Conservation (phyloP, 352 stramenopile species). For the Thalassiosira exigua region DNA sequence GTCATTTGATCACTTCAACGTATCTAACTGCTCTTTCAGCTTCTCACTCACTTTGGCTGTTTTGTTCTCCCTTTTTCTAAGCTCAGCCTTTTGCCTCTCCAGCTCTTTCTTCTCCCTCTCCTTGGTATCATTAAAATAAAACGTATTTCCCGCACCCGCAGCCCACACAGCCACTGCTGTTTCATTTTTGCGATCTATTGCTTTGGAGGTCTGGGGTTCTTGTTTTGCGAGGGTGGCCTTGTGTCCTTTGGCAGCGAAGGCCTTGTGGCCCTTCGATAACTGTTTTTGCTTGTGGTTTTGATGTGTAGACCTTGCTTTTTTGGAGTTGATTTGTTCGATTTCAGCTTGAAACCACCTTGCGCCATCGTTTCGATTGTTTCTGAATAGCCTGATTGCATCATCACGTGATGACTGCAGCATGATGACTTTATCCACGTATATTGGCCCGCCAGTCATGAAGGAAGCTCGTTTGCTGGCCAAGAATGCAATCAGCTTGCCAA, state of each 20-base stretch:
- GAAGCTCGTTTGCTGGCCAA: slow-evolving; percentile 31
- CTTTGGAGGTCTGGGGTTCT: slow-evolving; percentile 68
- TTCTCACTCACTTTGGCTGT: slow-evolving; percentile 68
- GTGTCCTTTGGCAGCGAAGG: slow-evolving; percentile 57
- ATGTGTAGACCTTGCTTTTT: slow-evolving; percentile 43
- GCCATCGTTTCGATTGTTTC: slow-evolving; percentile 46
- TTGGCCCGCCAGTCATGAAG: slow-evolving; percentile 34
- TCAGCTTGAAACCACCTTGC: slow-evolving; percentile 58
- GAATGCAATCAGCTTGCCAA: slow-evolving; percentile 32
- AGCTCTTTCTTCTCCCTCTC: slow-evolving; percentile 68
- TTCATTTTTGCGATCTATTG: slow-evolving; percentile 83
- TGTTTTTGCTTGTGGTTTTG: slow-evolving; percentile 54
- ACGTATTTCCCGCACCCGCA: slow-evolving; percentile 61
- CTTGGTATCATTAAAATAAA: slow-evolving; percentile 79
- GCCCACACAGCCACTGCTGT: slow-evolving; percentile 71
- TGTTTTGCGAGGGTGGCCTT: slow-evolving; percentile 46
- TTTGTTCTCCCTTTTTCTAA: slow-evolving; percentile 78
- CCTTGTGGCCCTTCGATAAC: slow-evolving; percentile 67
- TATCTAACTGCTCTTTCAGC: slow-evolving; percentile 71
- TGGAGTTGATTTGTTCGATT: slow-evolving; percentile 40
- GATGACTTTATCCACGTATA: slow-evolving; percentile 31
- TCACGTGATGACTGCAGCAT: slow-evolving; percentile 20
- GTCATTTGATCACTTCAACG: slow-evolving; percentile 45
- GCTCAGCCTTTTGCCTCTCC: slow-evolving; percentile 53
- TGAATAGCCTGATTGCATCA: slow-evolving; percentile 32